Percentiles rank a stretch among this genome's conserved stretches.
Evolutionary conservation across 2,329 filamentous ascomycete genomes (phyloP).

Genomic region (Huntiella omanensis): DNA sequence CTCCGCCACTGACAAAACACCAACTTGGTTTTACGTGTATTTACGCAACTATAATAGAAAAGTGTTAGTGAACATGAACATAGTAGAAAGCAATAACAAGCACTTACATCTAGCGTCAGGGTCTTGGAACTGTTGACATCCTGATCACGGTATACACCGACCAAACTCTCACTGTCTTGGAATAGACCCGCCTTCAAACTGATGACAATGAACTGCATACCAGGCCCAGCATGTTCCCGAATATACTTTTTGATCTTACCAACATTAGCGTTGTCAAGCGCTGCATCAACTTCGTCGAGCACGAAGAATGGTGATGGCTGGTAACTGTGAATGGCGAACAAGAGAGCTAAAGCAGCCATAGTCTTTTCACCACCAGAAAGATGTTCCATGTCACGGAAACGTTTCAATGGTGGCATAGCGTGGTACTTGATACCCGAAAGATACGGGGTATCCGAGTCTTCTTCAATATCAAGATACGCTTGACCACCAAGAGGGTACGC

Average conservation of each 20-base stretch:
- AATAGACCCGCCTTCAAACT: slow-evolving; percentile 89
- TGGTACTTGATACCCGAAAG: slow-evolving; percentile 94
- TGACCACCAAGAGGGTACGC: slow-evolving; percentile 87
- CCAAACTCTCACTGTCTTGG: slow-evolving; percentile 86
- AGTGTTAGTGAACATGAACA: slow-evolving; percentile 1
- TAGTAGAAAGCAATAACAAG: not conserved
- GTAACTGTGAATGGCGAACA: slow-evolving; percentile 94
- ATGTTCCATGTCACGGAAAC: slow-evolving; percentile 98
- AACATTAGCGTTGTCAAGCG: slow-evolving; percentile 94
- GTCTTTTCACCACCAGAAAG: slow-evolving; percentile 95
- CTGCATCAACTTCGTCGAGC: slow-evolving; percentile 92
- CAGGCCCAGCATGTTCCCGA: slow-evolving; percentile 76
- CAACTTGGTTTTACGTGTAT: slow-evolving; percentile 4
- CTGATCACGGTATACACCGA: slow-evolving; percentile 92
- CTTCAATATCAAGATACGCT: slow-evolving; percentile 74
- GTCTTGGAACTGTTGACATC: slow-evolving; percentile 80
- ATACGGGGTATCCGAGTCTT: slow-evolving; percentile 92
- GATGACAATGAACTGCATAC: slow-evolving; percentile 99
- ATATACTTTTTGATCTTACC: slow-evolving; percentile 95
- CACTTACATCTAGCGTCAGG: slow-evolving; percentile 83
- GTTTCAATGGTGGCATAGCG: slow-evolving; percentile 94
- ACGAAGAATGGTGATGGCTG: slow-evolving; percentile 96
- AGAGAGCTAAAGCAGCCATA: slow-evolving; percentile 86
- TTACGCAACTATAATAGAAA: slow-evolving; percentile 7
- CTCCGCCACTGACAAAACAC: too few species aligned